Base-by-base conservation (phyloP, 202 grass and related monocot species). In the Setaria viridis region DNA sequence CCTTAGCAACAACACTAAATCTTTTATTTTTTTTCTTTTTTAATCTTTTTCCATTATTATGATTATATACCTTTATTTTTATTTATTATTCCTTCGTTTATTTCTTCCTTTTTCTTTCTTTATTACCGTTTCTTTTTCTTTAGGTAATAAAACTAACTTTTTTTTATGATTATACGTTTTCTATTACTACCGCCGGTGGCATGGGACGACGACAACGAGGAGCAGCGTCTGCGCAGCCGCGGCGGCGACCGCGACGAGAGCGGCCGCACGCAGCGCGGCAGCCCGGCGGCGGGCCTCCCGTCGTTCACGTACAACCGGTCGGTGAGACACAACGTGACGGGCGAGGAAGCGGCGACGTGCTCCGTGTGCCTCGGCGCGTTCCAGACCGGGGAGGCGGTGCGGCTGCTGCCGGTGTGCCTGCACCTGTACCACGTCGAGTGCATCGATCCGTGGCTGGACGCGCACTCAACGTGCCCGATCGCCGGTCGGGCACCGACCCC, bases 391-490 rank as follows among this genome's bases (percentile, higher is more conserved):
- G 87, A 89, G 82, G 68, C 20, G 68, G 87, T 89, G 32, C 75
- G 87, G 69, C 82, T 80, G 76, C 51, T 89, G 39, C 76, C 87
- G 20, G 58, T 67, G 82, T 89, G 87, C 51, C 50, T 80, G 30
- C 87, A 89, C 62, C 76, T 89, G 7, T 89, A 68, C 76, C 87
- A 85, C 42, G 76, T 80, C 6, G 82, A 80, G 69, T 89, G 87
- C 82, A 89, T 89, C 82, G 70, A 85, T 25, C 76, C 82, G 0
- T 89, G 87, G 87, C 76, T 89, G n/a, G 32, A 80, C 62, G 76
- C 51, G 62, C 76, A 89, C 69, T 68, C 87, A 7, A 89, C 87
- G 70, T 89, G 87, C 60, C 87, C 87, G 4, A 9, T 89, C 42
- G 87, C 82, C 60, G 87, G 10, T 80, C 87, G 0, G 76, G 25